Percentiles rank a stretch among this genome's conserved stretches.
phyloP scores from a whole-genome alignment of 352 stramenopile genomes.

The Globisporangium splendens region DNA sequence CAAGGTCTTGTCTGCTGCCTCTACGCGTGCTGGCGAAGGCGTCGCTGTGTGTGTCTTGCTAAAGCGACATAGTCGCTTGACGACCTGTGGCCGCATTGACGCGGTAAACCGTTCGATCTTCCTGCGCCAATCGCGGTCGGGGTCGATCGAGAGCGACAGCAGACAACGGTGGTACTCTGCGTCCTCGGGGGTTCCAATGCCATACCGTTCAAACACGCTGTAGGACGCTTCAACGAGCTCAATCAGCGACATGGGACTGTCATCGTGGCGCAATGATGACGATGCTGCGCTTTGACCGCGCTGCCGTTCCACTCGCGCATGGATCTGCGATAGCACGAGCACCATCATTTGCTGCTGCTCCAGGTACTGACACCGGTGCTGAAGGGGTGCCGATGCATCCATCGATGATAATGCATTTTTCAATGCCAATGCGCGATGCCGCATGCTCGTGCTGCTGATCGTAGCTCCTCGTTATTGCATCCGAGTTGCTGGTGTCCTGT shows the following conservation, averaged over 20 bases:
- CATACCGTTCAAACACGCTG: constrained; percentile 45
- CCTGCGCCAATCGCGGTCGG: constrained; percentile 48
- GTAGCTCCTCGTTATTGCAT: background rate
- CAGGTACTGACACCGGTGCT: background rate
- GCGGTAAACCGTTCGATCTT: constrained; percentile 45
- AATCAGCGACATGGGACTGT: constrained; percentile 40
- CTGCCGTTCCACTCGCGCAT: constrained; percentile 24
- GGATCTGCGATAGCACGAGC: constrained; percentile 50
- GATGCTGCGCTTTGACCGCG: constrained; percentile 2
- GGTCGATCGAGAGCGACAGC: constrained; percentile 50
- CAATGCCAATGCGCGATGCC: background rate
- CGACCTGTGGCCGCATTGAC: constrained; percentile 4
- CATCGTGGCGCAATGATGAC: background rate
- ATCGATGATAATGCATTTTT: background rate
- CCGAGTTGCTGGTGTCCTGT: background rate
- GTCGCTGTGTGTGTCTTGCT: background rate
- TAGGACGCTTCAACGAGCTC: constrained; percentile 62
- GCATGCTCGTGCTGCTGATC: background rate
- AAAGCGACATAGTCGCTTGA: constrained; percentile 16
- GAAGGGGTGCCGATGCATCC: background rate
- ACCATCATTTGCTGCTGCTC: constrained; percentile 6
- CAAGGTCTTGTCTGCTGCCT: no score
- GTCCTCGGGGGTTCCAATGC: constrained; percentile 37
- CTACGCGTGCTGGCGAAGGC: background rate
- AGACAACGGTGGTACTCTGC: constrained; percentile 54